Evolutionary conservation across 2,329 filamentous ascomycete genomes (phyloP), one percentile per base, ranked within the genome.

Genomic region (Ceratocystis eucalypticola): DNA sequence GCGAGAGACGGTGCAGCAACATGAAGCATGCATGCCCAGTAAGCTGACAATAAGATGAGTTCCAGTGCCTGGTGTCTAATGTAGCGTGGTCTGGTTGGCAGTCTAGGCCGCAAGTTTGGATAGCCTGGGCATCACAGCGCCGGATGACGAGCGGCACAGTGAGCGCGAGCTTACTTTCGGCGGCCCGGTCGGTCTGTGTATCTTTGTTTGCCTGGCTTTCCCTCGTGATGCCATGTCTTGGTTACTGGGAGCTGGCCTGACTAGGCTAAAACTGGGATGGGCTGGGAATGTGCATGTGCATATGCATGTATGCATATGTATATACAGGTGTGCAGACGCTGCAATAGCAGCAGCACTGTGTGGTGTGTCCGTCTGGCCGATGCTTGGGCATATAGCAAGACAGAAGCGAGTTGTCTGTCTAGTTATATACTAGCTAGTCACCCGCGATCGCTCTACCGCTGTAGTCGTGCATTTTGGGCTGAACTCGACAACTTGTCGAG

Each of bases 271-370:
- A 30, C 7, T 59, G 30, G 55, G 17, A 28, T 59, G 25, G 55
- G 55, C 55, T 59, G 55, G 55, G 28, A 59, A 59, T n/a, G n/a
- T 37, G 55, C 55, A 59, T 59, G 28, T 59, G 55, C 55, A 59
- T 59, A 59, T 59, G 55, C 55, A 59, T 17, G 17, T 10, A 7
- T 59, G 55, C 55, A 59, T 59, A 37, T 59, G 55, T 33, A 59
- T 59, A 59, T 59, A 59, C 55, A 59, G 7, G 28, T 59, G 55
- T 59, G 55, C 55, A 59, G 55, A 59, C 3, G 55, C 22, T 28
- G 48, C 48, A 53, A 25, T 15, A 53, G 48, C 12, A 28, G 48
- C 22, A 53, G 10, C 48, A 53, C 20, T 53, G 48, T 53, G 48
- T 53, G 48, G 7, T 25, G 17, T 48, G 46, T n/a, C 46, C n/a